Percentiles rank a stretch among this genome's conserved stretches.
Conservation (phyloP, 2,329 filamentous ascomycete species). For the Fragosphaeria purpurea region DNA sequence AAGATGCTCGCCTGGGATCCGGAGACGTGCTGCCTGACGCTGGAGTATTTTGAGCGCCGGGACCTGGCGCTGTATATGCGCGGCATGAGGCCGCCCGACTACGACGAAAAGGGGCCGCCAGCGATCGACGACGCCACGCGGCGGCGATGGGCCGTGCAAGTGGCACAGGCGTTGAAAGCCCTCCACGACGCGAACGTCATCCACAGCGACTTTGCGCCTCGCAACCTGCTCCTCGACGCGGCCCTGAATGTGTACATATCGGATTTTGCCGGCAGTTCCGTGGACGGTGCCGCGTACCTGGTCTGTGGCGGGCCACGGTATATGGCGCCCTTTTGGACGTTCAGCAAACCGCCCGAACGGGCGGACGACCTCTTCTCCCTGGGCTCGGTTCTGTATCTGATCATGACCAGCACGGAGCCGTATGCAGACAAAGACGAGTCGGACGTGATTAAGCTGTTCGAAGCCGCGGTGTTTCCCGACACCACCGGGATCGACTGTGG, state of each 20-base stretch:
- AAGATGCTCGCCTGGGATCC: background rate
- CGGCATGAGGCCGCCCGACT: background rate
- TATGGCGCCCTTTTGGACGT: background rate
- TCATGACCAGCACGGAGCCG: background rate
- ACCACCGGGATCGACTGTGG: background rate
- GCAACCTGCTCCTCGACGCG: background rate
- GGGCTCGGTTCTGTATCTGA: background rate
- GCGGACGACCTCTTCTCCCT: background rate
- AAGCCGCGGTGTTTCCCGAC: background rate
- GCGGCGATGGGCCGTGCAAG: background rate
- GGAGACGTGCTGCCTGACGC: background rate
- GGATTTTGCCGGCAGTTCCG: background rate
- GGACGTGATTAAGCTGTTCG: background rate
- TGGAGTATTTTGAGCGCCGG: background rate
- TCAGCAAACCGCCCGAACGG: background rate
- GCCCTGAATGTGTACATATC: background rate
- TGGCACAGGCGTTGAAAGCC: background rate
- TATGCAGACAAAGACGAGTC: background rate
- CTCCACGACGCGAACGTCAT: background rate
- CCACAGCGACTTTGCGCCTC: background rate
- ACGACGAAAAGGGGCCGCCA: background rate
- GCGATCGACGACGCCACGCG: background rate
- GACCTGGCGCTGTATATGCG: background rate
- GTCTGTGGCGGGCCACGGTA: background rate
- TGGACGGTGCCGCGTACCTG: background rate